Evolutionary conservation across 1,284 basidiomycete species (phyloP), one percentile per base, ranked within the genome.

Genomic region (Trametes polyzona): DNA sequence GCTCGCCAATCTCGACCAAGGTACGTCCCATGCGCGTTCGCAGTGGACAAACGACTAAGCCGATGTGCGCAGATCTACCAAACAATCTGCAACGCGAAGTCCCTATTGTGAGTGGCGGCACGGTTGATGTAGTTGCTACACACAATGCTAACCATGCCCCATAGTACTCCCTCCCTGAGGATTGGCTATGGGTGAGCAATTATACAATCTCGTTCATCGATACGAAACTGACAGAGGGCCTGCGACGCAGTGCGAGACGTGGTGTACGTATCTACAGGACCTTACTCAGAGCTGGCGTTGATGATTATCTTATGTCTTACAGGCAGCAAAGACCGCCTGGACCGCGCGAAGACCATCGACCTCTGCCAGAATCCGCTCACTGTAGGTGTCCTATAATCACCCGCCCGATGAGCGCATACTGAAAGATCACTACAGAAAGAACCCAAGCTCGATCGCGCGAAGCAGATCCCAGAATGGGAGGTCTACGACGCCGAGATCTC

Each of bases 381-480:
- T 42, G 93, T 94, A 56, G 61, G 88, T 77, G 2, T 2, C 26
- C 1, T 29, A n/a, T 29, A 5, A 14, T 12, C 37, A 9, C 19
- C 17, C 1, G 3, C 12, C 19, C 32, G 21, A 10, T 19, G 21
- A 21, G 12, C 29, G 52, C 30, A 42, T 19, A 27, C 46, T 41
- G 26, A 50, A 19, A 14, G 26, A 12, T 12, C 1, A 47, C 17
- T 58, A 64, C 73, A 95, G 90, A 96, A 97, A 86, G 96, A 98
- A 71, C 96, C 96, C 2, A 99, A 99, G 73, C 81, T 99, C 9
- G 84, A 88, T 9, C 83, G 96, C 30, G 97, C 96, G 1, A 84
- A 96, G 35, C 88, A 96, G 67, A 98, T 99, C 51, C 96, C 96
- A 0, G 96, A 99, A 73, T 99, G 96, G 97, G 95, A 96, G 58